Percentiles rank a stretch among this genome's conserved stretches.
Evolutionary conservation across 164 flowering plant genomes (phyloP).

Genomic region (Liriodendron chinense): DNA sequence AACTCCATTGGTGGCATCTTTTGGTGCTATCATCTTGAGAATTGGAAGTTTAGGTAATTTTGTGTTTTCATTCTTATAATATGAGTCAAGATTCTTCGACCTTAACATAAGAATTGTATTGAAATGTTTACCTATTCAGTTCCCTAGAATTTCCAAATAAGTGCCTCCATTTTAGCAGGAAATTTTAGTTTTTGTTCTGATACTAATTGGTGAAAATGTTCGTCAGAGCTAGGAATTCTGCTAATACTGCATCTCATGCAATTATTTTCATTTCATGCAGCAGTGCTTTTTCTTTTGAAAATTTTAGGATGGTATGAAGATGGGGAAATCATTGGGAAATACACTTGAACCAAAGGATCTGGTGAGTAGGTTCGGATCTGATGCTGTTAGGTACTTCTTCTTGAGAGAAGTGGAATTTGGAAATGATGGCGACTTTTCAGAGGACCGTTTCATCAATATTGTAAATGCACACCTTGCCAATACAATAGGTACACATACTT

Average conservation of each 20-base stretch:
- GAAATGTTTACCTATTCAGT: neutral
- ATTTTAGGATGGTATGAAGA: constrained; percentile 97
- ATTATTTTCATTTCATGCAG: constrained; percentile 54
- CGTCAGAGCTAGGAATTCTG: neutral
- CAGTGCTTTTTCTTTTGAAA: constrained; percentile 50
- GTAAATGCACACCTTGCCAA: constrained; percentile 96
- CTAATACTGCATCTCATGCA: constrained; percentile 25
- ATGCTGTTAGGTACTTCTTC: constrained; percentile 96
- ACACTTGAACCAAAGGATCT: constrained; percentile 91
- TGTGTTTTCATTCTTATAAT: neutral
- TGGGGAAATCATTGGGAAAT: constrained; percentile 96
- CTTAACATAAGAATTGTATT: neutral
- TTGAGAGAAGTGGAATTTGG: constrained; percentile 94
- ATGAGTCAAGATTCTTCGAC: neutral
- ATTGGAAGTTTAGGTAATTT: neutral
- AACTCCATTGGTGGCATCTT: too few species aligned
- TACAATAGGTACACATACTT: constrained; percentile 61
- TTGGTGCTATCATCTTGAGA: neutral
- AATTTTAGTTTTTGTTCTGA: neutral
- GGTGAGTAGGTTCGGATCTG: constrained; percentile 78
- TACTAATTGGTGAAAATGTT: neutral
- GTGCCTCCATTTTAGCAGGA: neutral
- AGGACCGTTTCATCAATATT: constrained; percentile 80
- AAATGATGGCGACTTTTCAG: constrained; percentile 94
- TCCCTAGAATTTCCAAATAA: neutral